Evolutionary conservation across 305 asterid species (phyloP), one percentile per base, ranked within the genome.

Genomic region (Fraxinus xanthoxyloides): DNA sequence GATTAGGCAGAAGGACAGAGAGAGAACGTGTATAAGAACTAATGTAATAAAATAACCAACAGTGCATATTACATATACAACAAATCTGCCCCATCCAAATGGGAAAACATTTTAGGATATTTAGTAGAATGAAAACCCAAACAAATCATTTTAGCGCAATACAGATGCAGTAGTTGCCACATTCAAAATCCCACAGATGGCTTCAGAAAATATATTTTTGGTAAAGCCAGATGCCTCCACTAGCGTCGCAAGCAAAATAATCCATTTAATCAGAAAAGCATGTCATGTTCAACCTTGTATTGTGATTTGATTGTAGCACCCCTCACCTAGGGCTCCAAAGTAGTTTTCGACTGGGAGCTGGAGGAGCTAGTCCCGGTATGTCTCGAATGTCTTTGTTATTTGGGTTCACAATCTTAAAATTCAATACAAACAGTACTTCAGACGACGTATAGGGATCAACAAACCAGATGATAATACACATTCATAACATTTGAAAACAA

Each of bases 291-390:
- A 78, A 75, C 76, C 46, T 34, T 70, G 65, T 12, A 13, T 80
- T 15, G 54, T 63, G 78, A 72, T 72, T 21, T 70, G 80, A 34
- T 56, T n/a, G 78, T 59, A 69, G 80, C 74, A 32, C 73, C 81
- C 83, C 43, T 88, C 88, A 85, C 70, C 84, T 77, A 72, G 88
- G 84, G 76, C 74, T 83, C 92, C 95, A 93, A 28, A 95, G 94
- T 74, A 95, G 89, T 83, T 87, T 93, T 77, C 97, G 91, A 23
- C 90, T 56, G 43, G 93, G 97, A 77, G 84, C 98, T 31, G 98
- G 98, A 85, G 98, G 98, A 81, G 98, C 98, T 82, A 93, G 78
- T 70, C 98, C 98, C n/a, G 98, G 98, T 83, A 95, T 91, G 83
- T 92, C 98, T 46, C 94, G 90, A 54, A 95, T 93, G 84, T 90